Evolutionary conservation across 2,329 filamentous ascomycete species (phyloP), one percentile per base, ranked within the genome.

Genomic region (Fusarium sp.): DNA sequence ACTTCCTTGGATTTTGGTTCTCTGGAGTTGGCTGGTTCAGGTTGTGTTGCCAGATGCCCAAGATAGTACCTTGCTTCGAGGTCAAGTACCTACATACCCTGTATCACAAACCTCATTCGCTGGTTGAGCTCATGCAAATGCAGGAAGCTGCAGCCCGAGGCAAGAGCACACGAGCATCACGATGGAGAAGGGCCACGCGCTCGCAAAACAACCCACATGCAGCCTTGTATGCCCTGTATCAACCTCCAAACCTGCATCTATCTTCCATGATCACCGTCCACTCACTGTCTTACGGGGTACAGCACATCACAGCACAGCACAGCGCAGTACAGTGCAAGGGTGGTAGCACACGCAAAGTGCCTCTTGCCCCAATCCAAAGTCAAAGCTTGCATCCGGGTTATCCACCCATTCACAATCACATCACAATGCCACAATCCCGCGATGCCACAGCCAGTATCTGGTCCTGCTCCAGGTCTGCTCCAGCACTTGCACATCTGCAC

Each of bases 11-110:
- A 71, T 71, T 62, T 71, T 16, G n/a, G 38, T 62, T 35, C 55
- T 27, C 31, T 51, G 57, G 29, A 53, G 36, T 42, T 61, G 67
- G 27, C 67, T 49, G 31, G 31, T 6, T 33, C 31, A 33, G 31
- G 31, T 33, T 33, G 31, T 33, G 31, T 33, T 33, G 55, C 42
- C 24, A 35, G 68, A 33, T 59, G 67, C 71, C 64, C 55, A 69
- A 74, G 51, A 73, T 73, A 71, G 67, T 44, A 65, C 70, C 70
- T 73, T 71, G 67, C 70, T 62, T 73, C 57, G 62, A 64, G 67
- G 40, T 33, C 57, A 55, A 38, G 70, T 33, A 56, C 70, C 71
- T 44, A 51, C 46, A 51, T 31, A 69, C 49, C 29, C 36, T 44
- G 61, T 42, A 55, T 49, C 35, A 68, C 60, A 38, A 57, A 40